Conservation (phyloP, 805 yeast species). For the Alloascoidea africana region DNA sequence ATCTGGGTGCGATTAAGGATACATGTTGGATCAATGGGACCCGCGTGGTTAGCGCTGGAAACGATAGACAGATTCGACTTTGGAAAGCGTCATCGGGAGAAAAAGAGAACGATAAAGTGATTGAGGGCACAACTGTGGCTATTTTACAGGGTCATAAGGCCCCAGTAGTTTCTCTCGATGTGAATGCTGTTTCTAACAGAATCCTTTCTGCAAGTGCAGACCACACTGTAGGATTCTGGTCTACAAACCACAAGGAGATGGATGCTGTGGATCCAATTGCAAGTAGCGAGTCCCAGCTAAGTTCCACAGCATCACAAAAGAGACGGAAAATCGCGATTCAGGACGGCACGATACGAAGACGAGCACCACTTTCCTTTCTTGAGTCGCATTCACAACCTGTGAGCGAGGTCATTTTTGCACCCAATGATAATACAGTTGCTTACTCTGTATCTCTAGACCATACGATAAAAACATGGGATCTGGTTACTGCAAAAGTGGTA, state of each 20-base stretch:
- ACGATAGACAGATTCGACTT: conserved; percentile 75
- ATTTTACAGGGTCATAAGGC: conserved; percentile 83
- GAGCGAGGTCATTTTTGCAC: conserved; percentile 66
- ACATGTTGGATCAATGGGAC: conserved; percentile 69
- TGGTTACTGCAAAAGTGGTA: conserved; percentile 70
- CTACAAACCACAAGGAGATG: conserved; percentile 76
- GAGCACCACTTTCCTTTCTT: conserved; percentile 66
- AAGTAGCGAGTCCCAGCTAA: conserved; percentile 14
- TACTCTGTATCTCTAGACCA: conserved; percentile 96
- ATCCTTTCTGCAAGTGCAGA: conserved; percentile 82
- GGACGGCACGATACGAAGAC: conserved; percentile 61
- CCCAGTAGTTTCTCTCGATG: conserved; percentile 65
- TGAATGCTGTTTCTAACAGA: conserved; percentile 34
- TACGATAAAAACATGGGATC: conserved; percentile 91
- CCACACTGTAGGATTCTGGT: conserved; percentile 73
- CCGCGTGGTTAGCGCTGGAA: conserved; percentile 71
- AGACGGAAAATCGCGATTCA: conserved; percentile 71
- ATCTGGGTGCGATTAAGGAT: conserved; percentile 71
- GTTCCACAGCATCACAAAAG: conserved; percentile 72
- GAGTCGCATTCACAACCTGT: conserved; percentile 83
- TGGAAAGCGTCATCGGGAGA: conserved; percentile 53
- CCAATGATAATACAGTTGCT: conserved; percentile 61
- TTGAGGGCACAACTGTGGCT: conserved; percentile 45
- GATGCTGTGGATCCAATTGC: conserved; percentile 33
- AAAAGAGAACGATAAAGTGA: conserved; percentile 16